phyloP scores from a whole-genome alignment of 2,329 filamentous ascomycete genomes.

The Alternaria sp. region DNA sequence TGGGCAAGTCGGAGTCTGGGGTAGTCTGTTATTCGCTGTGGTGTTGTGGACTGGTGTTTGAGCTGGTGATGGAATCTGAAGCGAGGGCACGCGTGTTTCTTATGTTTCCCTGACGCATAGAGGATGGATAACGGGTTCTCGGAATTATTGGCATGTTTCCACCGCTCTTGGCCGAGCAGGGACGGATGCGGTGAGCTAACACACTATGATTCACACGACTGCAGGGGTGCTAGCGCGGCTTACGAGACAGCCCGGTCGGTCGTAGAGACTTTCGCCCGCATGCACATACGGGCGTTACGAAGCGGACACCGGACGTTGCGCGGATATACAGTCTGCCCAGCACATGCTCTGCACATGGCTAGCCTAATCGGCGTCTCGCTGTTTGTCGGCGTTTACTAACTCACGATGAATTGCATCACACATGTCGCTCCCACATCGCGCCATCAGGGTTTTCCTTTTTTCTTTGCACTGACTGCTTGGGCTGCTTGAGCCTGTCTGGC shows the following conservation, averaged over 20 bases:
- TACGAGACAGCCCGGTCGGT: constrained; percentile 14
- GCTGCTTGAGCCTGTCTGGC: constrained; percentile 13
- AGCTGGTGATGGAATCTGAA: constrained; percentile 19
- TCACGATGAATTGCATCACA: constrained; percentile 29
- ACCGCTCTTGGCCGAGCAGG: constrained; percentile 36
- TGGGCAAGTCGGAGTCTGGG: constrained; percentile 1
- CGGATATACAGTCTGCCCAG: constrained; percentile 15
- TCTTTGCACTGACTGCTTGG: constrained; percentile 9
- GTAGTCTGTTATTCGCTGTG: not conserved
- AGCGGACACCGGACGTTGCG: constrained; percentile 18
- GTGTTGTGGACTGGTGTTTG: constrained; percentile 12
- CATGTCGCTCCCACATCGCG: constrained; percentile 2
- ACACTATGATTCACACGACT: constrained; percentile 33
- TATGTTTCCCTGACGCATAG: constrained; percentile 41
- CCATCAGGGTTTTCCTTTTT: not conserved
- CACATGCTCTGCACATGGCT: no score
- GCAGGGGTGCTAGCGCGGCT: constrained; percentile 28
- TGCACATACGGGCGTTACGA: constrained; percentile 19
- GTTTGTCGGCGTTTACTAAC: constrained; percentile 29
- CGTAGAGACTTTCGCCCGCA: constrained; percentile 19
- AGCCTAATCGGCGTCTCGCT: constrained; percentile 13
- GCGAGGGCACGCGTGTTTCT: constrained; percentile 41
- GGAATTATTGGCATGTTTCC: constrained; percentile 39
- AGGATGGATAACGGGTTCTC: constrained; percentile 39
- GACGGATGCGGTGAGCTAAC: constrained; percentile 28